Evolutionary conservation across 495 filamentous ascomycete species (phyloP), one percentile per base, ranked within the genome.

Genomic region (Arthonia radiata): DNA sequence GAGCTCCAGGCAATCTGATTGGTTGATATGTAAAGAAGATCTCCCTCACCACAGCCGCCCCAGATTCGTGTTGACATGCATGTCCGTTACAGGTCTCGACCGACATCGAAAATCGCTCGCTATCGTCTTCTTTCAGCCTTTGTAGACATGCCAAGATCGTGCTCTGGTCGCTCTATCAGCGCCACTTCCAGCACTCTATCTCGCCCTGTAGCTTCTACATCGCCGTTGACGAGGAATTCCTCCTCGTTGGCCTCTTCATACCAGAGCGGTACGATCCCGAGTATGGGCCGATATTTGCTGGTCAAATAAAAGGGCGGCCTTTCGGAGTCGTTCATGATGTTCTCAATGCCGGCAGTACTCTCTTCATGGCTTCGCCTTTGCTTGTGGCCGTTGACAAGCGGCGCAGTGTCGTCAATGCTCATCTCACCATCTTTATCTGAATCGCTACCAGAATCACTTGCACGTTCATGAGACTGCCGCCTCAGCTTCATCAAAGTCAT

Each of bases 261-360:
- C 7, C 6, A 7, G 19, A 22, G 19, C 11, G 19, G 19, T 6
- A 22, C 11, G 16, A 94, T 72, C 3, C 82, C 86, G 36, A 99
- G 48, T 32, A 99, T 79, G 5, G 81, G 74, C 31, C 80, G 57
- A 43, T 92, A 99, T 42, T 86, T 82, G 48, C 73, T 78, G 5
- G 80, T 83, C 35, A 61, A 63, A 81, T 80, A 94, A 38, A 59
- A 70, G 13, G 53, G 48, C 17, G 19, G 26, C 17, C 24, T 16
- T 19, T 26, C 31, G 14, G n/a, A n/a, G n/a, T n/a, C n/a, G n/a
- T n/a, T n/a, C n/a, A n/a, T n/a, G n/a, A n/a, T n/a, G n/a, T n/a
- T n/a, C n/a, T n/a, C n/a, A n/a, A n/a, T n/a, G n/a, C n/a, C n/a
- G n/a, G n/a, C n/a, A n/a, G n/a, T n/a, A n/a, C n/a, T n/a, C n/a